phyloP scores from a whole-genome alignment of 2,329 filamentous ascomycete genomes.

The Stagonosporopsis tanaceti region DNA sequence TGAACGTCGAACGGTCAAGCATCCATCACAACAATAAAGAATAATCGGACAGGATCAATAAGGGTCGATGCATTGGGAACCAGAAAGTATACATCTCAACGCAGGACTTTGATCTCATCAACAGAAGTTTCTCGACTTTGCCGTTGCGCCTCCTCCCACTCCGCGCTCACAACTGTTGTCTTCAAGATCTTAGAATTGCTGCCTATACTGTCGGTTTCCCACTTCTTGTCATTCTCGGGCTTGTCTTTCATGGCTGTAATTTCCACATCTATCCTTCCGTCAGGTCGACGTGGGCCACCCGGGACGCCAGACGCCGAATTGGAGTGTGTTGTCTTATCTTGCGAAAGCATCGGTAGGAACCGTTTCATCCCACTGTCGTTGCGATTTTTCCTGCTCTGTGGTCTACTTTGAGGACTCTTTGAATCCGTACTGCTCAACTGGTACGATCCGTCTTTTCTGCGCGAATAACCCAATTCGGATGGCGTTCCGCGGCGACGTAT shows the following conservation, averaged over 20 bases:
- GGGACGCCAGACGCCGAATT: constrained; percentile 48
- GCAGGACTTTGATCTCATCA: constrained; percentile 36
- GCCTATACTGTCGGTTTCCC: constrained; percentile 45
- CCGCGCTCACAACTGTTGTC: constrained; percentile 46
- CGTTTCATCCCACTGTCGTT: constrained; percentile 34
- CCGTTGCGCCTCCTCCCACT: constrained; percentile 42
- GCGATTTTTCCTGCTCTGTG: constrained; percentile 28
- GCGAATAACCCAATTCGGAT: constrained; percentile 39
- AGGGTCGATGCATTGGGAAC: neutral
- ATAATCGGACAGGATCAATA: neutral
- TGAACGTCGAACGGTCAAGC: neutral
- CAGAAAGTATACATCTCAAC: constrained; percentile 4
- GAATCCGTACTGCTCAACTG: constrained; percentile 37
- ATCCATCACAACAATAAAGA: neutral
- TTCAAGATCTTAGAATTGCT: constrained; percentile 47
- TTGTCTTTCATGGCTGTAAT: constrained; percentile 35
- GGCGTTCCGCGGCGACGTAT: constrained; percentile 42
- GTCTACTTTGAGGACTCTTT: constrained; percentile 18
- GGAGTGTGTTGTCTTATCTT: constrained; percentile 37
- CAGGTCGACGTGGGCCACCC: constrained; percentile 39
- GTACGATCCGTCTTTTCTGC: constrained; percentile 40
- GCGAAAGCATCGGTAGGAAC: constrained; percentile 42
- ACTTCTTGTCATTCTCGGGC: constrained; percentile 32
- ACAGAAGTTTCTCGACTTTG: constrained; percentile 25
- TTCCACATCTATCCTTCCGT: constrained; percentile 44